Evolutionary conservation across 176 grass and related monocot species (phyloP).

Genomic region (Avena eriantha): DNA sequence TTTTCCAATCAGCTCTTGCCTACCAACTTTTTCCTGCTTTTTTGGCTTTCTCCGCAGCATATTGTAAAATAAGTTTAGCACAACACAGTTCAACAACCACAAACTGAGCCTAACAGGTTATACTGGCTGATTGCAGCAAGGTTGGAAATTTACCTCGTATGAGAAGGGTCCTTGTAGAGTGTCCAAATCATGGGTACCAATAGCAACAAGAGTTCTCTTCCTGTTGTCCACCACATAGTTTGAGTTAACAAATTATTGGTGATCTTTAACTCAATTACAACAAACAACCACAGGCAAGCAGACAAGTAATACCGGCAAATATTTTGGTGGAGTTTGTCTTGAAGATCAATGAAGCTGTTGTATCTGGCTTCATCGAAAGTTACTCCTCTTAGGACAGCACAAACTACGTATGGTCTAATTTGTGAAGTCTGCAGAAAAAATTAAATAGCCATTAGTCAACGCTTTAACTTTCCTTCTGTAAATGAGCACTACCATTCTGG

Average conservation of each 20-base stretch:
- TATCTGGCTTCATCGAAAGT: slow-evolving; percentile 91
- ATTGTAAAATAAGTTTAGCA: not conserved
- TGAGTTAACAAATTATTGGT: slow-evolving; percentile 30
- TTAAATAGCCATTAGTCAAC: slow-evolving; percentile 21
- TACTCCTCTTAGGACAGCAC: slow-evolving; percentile 87
- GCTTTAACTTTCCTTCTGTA: not conserved
- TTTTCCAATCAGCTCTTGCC: not conserved
- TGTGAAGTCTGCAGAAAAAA: slow-evolving; percentile 67
- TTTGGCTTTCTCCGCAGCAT: not conserved
- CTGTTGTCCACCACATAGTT: slow-evolving; percentile 47
- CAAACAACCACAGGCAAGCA: not conserved
- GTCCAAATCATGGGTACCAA: slow-evolving; percentile 97
- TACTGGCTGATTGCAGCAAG: slow-evolving; percentile 17
- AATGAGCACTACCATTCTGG: not conserved
- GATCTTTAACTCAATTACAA: slow-evolving; percentile 36
- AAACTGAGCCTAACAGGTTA: not conserved
- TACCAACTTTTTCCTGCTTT: not conserved
- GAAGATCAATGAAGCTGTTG: slow-evolving; percentile 98
- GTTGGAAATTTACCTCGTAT: slow-evolving; percentile 75
- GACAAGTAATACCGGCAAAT: slow-evolving; percentile 79
- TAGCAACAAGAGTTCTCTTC: slow-evolving; percentile 95
- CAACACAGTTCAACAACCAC: not conserved
- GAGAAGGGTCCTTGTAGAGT: slow-evolving; percentile 82
- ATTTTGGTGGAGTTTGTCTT: slow-evolving; percentile 99
- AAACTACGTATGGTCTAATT: slow-evolving; percentile 89